Evolutionary conservation across 371 early-diverging fungal species (phyloP), one percentile per base, ranked within the genome.

Genomic region (Capniomyces stellatus): DNA sequence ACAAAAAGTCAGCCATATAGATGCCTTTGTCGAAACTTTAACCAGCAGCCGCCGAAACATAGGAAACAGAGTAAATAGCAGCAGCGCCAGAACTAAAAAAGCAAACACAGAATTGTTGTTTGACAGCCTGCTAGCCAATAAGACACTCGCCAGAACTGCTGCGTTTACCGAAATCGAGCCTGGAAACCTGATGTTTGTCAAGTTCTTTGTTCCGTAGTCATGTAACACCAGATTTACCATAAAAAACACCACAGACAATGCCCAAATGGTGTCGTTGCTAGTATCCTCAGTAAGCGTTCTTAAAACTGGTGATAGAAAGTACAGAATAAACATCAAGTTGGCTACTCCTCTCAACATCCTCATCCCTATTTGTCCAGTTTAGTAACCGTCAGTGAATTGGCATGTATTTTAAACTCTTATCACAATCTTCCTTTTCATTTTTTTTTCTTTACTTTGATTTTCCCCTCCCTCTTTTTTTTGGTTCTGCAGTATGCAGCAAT

Each of bases 101-200:
- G 85, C 80, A 75, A 89, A 89, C 4, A 97, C 92, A 64, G 87
- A 75, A n/a, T 77, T 54, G 58, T 87, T 86, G 40, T 84, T 79
- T 41, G 74, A 58, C 24, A 93, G 66, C 46, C 91, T 74, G 1
- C 94, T 93, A 0, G 95, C 91, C n/a, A 97, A 66, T 13, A 97
- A 69, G 0, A 94, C 92, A 6, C 90, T 87, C 0, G 91, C 94
- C 62, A 93, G 91, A 18, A 96, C 87, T 18, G 90, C 94, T 0
- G 93, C 89, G 65, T 96, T 97, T 22, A 90, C 85, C 3, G 93
- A 87, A 15, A 94, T 67, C 1, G 92, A 86, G 10, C 88, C 93
- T 0, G 94, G 91, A 58, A 89, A 92, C 53, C 89, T 55, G 10
- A 70, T 69, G 43, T 62, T 65, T 43, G 69, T 64, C 47, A 70